Conservation (phyloP, 345 rosid genomes). For the Clausena lansium region DNA sequence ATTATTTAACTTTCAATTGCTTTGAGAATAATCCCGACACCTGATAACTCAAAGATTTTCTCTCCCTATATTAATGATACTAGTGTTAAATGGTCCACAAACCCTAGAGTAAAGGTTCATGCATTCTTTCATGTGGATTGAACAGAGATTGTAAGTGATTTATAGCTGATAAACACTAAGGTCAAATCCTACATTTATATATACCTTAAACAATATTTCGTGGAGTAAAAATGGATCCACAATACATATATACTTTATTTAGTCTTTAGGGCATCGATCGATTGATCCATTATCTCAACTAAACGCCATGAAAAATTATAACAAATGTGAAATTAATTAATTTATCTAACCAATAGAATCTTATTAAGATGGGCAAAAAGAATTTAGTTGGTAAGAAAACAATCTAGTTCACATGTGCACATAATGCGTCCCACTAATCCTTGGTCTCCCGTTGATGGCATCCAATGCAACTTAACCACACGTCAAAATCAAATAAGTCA, state of each 20-base stretch:
- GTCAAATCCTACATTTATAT: background rate
- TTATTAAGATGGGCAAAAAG: background rate
- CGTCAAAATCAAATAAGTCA: background rate
- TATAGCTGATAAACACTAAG: background rate
- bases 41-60: too few relatives aligned
- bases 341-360: background rate
- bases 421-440: slow-evolving; percentile 3
- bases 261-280: background rate
- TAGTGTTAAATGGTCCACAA: too few relatives aligned
- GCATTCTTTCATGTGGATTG: too few relatives aligned
- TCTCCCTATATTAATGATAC: too few relatives aligned
- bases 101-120: too few relatives aligned
- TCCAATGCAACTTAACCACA: background rate
- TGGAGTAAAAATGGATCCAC: background rate
- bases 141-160: background rate
- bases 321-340: background rate
- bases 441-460: background rate
- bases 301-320: background rate
- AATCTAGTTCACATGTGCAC: background rate
- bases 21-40: too few relatives aligned
- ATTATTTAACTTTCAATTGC: too few relatives aligned
- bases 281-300: background rate
- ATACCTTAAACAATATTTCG: background rate
- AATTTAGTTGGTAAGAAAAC: background rate
- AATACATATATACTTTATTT: background rate